These are phyloP conservation scores for Vinca major DNA, from an alignment of 305 asterid species.

Conservation along the genomic window DNA sequence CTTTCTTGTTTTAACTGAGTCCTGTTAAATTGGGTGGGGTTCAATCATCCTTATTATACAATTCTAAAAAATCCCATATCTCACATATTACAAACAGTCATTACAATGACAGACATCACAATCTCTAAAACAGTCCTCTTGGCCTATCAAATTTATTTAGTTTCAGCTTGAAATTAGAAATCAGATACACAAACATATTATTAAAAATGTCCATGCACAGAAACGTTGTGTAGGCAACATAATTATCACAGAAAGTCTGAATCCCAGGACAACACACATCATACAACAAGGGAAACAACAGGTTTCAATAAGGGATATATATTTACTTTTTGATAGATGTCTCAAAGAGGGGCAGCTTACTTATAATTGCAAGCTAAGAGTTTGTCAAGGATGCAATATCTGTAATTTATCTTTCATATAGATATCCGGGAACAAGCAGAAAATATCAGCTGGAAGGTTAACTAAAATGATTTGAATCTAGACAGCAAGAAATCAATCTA, in stretches of 20 bases:
- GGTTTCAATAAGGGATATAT: neutral
- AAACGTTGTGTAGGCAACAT: neutral
- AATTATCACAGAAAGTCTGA: neutral
- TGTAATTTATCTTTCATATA: neutral
- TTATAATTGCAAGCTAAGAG: neutral
- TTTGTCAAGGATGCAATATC: neutral
- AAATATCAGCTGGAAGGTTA: neutral
- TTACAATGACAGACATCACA: neutral
- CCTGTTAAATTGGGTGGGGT: neutral
- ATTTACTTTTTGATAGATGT: neutral
- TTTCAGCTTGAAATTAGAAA: neutral
- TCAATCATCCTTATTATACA: neutral
- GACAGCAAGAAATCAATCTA: conserved; percentile 28
- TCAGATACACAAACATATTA: neutral
- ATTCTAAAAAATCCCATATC: neutral
- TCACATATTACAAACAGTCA: no score
- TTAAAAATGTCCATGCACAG: neutral
- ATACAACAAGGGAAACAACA: neutral
- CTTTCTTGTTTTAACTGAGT: no score
- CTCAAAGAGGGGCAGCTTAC: neutral
- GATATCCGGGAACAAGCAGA: neutral
- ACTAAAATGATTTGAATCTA: conserved; percentile 16
- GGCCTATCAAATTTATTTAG: neutral
- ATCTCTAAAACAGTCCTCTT: neutral
- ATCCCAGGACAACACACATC: neutral